Evolutionary conservation across 177 flowering plant species (phyloP).

Genomic region (Vitis hybrid): DNA sequence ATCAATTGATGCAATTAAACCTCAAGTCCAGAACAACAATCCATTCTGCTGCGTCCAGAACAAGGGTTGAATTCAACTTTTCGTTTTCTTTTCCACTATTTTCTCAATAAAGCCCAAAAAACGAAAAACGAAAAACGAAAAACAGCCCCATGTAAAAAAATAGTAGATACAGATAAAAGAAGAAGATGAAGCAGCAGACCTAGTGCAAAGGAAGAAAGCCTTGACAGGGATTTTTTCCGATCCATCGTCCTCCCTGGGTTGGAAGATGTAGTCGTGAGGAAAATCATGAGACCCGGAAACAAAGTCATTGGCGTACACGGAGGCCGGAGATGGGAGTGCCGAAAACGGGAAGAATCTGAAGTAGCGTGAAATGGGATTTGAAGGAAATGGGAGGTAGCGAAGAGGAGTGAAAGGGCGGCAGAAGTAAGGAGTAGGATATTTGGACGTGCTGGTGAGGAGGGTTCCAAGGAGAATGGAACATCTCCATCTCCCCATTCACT

Average conservation of each 20-base stretch:
- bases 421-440: too few species aligned
- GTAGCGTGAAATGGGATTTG: slow-evolving; percentile 9
- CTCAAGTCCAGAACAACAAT: neutral
- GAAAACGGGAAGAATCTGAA: slow-evolving; percentile 34
- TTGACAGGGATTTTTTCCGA: slow-evolving; percentile 58
- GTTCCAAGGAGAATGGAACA: too few species aligned
- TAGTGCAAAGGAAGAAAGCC: slow-evolving; percentile 76
- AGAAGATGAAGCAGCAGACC: slow-evolving; percentile 32
- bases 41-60: neutral
- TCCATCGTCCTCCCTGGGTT: slow-evolving; percentile 37
- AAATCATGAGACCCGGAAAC: slow-evolving; percentile 29
- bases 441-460: too few species aligned
- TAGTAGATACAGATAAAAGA: neutral
- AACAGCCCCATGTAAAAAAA: neutral
- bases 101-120: neutral
- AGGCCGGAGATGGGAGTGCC: slow-evolving; percentile 43
- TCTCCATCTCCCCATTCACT: too few species aligned
- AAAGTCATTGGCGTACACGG: slow-evolving; percentile 32
- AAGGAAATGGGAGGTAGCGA: slow-evolving; percentile 4
- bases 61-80: neutral
- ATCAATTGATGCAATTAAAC: neutral
- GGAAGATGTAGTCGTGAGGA: slow-evolving; percentile 12
- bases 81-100: neutral
- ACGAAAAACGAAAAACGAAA: neutral
- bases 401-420: neutral